Evolutionary conservation across 2,329 filamentous ascomycete genomes (phyloP), one percentile per base, ranked within the genome.

Genomic region (Leptodontidium sp.): DNA sequence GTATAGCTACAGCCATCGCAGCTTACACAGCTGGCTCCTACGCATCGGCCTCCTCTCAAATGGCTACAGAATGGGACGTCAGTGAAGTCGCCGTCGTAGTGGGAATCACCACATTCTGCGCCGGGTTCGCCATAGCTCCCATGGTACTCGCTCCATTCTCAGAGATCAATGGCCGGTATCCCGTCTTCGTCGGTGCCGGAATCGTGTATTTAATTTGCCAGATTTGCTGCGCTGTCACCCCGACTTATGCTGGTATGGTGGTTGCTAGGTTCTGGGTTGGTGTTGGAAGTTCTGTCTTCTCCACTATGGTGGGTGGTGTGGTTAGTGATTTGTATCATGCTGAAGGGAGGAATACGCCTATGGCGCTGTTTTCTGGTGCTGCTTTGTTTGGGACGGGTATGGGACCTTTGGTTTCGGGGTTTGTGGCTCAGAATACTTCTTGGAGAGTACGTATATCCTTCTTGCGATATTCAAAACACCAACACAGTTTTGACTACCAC

Each of bases 271-370:
- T 97, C 77, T 84, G 96, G 58, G 86, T 89, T 11, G 94, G 94
- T 1, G 88, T 89, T n/a, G 92, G 92, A 7, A 90, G 88, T 6
- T 93, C 90, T 61, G 89, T 85, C 0, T 97, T 97, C 77, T 93
- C 91, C 55, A 96, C 93, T 26, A 94, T 97, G 86, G 91, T 97
- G 0, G 94, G 94, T n/a, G 94, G 94, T 3, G 92, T 98, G 4
- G 91, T 98, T 50, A 91, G 91, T 62, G 94, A 98, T 76, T 87
- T 97, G 68, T 97, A 94, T 81, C 87, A 90, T 59, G 88, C 92
- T 11, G 82, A 92, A 68, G 90, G 92, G 55, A 85, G 95, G 43
- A 97, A 98, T 75, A 93, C 91, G 0, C 92, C 94, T 0, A 97
- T 98, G 95, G 91, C 93, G 0, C 78, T 97, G 0, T 98, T 97